A percentile compares a stretch with the other conserved stretches of the same genome.
These are phyloP conservation scores for Aspergillus hortae DNA, from an alignment of 2,329 filamentous ascomycete genomes.

Conservation along the genomic window DNA sequence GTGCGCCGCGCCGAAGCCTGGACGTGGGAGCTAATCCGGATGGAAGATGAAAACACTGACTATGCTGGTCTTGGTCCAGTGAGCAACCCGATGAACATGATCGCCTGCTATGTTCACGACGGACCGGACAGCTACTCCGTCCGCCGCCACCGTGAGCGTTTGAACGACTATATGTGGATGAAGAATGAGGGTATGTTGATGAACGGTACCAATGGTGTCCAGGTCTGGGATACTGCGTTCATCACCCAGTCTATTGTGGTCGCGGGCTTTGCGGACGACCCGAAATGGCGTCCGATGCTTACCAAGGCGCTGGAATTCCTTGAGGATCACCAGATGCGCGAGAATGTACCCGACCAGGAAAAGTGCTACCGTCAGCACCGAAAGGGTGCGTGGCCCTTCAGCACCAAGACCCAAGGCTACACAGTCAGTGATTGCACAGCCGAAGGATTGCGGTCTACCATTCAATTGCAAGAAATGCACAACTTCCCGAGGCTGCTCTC, in stretches of 20 bases:
- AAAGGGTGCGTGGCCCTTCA: constrained; percentile 95
- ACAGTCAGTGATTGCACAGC: constrained; percentile 93
- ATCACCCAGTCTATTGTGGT: constrained; percentile 77
- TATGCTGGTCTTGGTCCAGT: constrained; percentile 84
- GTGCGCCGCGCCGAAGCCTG: constrained; percentile 73
- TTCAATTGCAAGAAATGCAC: constrained; percentile 75
- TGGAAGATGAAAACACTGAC: constrained; percentile 91
- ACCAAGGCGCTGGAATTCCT: constrained; percentile 78
- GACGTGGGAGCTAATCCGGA: constrained; percentile 77
- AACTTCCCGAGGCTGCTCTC: constrained; percentile 72
- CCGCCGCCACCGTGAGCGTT: constrained; percentile 70
- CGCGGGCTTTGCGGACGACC: constrained; percentile 71
- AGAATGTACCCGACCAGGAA: constrained; percentile 72
- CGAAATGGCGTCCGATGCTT: constrained; percentile 79
- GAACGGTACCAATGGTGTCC: constrained; percentile 97
- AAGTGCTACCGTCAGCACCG: constrained; percentile 84
- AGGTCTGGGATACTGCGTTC: constrained; percentile 95
- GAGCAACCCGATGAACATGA: constrained; percentile 83
- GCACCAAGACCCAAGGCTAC: constrained; percentile 87
- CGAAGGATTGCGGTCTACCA: constrained; percentile 81
- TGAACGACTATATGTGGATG: constrained; percentile 87
- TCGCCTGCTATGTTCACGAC: constrained; percentile 79
- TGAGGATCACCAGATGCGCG: constrained; percentile 85
- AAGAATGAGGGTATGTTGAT: constrained; percentile 88
- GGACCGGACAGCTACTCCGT: constrained; percentile 71